Evolutionary conservation across 139 green algal genomes (phyloP), one percentile per base, ranked within the genome.

Genomic region (Picochlorum sp.): DNA sequence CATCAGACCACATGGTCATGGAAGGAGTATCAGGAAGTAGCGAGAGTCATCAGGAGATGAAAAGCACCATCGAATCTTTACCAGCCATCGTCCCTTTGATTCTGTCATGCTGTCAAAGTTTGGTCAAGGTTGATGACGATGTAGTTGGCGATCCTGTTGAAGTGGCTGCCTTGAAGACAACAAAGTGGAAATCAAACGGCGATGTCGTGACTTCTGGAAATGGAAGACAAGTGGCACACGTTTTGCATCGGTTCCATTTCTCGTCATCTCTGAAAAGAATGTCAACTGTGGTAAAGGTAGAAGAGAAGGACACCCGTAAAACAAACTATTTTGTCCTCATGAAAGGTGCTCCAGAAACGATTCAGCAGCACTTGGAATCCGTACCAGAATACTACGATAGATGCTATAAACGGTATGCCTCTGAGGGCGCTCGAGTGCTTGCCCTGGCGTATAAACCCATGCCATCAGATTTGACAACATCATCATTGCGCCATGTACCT

Each of bases 241-340:
- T 97, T 37, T 44, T 90, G 49, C 79, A 87, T 58, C 81, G 92
- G 66, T 83, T 85, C 77, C 87, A 97, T 76, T 98, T 98, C 83
- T 85, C 71, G 45, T 90, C 85, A 15, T 73, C 81, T 21, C 83
- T 98, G 16, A 92, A 95, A 73, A 87, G 92, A 71, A 98, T 98
- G 92, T 66, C 80, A 10, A 79, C 78, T 2, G 54, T 95, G 1
- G 81, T 91, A 16, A 62, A 68, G n/a, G 59, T 86, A 2, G 72
- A 79, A 26, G 45, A 34, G 11, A 59, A 52, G 6, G 56, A 50
- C n/a, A 26, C 37, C 26, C 13, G 6, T 0, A 45, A 37, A 1
- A 10, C 56, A 18, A 49, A 26, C 16, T 65, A 66, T 34, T 85
- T 68, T 71, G 81, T 77, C 16, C 34, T 96, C 10, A 72, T 77